Percentiles rank a stretch among this genome's conserved stretches.
phyloP scores from a whole-genome alignment of 2,329 filamentous ascomycete species.

The Tolypocladium guangdongense region DNA sequence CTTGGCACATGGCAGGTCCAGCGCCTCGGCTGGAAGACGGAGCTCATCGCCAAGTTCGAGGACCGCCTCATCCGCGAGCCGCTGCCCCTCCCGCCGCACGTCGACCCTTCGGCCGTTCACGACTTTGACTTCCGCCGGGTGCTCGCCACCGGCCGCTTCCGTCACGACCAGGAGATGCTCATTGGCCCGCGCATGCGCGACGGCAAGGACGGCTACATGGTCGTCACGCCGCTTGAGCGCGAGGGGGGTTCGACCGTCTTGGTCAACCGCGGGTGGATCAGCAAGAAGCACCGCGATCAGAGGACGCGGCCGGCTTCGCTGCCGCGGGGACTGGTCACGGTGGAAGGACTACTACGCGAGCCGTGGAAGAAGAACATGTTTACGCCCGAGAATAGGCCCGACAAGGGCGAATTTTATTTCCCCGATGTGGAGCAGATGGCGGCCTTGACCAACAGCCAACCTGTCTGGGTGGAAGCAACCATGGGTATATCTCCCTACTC shows the following conservation, averaged over 20 bases:
- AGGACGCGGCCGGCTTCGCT: slow-evolving; percentile 53
- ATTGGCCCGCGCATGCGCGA: slow-evolving; percentile 84
- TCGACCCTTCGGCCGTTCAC: slow-evolving; percentile 70
- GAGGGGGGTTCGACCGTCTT: slow-evolving; percentile 60
- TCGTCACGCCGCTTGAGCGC: slow-evolving; percentile 82
- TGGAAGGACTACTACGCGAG: slow-evolving; percentile 77
- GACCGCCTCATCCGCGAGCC: slow-evolving; percentile 81
- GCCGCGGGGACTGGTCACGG: slow-evolving; percentile 57
- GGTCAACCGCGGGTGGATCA: slow-evolving; percentile 87
- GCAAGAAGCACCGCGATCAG: slow-evolving; percentile 60
- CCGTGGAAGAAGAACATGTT: slow-evolving; percentile 98
- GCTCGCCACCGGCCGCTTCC: slow-evolving; percentile 58
- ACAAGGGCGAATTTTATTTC: slow-evolving; percentile 84
- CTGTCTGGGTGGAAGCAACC: slow-evolving; percentile 92
- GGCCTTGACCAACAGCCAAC: slow-evolving; percentile 64
- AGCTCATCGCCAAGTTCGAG: slow-evolving; percentile 82
- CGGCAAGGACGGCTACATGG: slow-evolving; percentile 81
- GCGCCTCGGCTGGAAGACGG: slow-evolving; percentile 86
- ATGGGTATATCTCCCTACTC: slow-evolving; percentile 58
- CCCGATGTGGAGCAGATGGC: slow-evolving; percentile 93
- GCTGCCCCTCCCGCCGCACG: slow-evolving; percentile 69
- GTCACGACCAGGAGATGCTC: slow-evolving; percentile 93
- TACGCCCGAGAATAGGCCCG: slow-evolving; percentile 79
- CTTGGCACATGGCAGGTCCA: slow-evolving; percentile 95
- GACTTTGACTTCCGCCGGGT: slow-evolving; percentile 92